Percentiles rank a stretch among this genome's conserved stretches.
Evolutionary conservation across 2,329 filamentous ascomycete species (phyloP).

Genomic region (Thelonectria olida): DNA sequence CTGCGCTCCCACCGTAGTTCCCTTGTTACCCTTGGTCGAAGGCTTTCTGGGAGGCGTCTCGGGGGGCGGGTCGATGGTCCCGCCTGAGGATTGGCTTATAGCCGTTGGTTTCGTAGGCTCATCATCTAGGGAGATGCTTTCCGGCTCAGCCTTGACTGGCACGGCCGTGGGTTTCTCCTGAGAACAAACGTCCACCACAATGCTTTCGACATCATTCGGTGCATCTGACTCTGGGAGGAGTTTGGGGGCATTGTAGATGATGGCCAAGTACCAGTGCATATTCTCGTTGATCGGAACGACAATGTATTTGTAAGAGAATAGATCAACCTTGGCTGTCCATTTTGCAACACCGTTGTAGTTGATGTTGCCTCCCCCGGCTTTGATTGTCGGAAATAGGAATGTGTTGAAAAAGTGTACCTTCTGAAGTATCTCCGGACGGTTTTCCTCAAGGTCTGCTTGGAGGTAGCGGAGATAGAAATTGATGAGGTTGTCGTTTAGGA

Average conservation of each 20-base stretch:
- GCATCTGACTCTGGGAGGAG: slow-evolving; percentile 52
- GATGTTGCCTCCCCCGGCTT: slow-evolving; percentile 68
- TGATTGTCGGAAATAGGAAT: slow-evolving; percentile 87
- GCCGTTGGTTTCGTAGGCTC: slow-evolving; percentile 18
- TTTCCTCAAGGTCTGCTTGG: slow-evolving; percentile 66
- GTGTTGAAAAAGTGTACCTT: slow-evolving; percentile 91
- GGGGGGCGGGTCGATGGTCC: neutral
- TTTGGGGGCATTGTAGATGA: slow-evolving; percentile 87
- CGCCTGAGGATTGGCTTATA: slow-evolving; percentile 11
- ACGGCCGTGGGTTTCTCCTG: slow-evolving; percentile 16
- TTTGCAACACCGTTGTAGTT: slow-evolving; percentile 86
- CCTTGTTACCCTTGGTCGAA: slow-evolving; percentile 22
- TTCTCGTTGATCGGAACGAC: slow-evolving; percentile 91
- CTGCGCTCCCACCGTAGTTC: slow-evolving; percentile 28
- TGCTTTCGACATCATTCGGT: slow-evolving; percentile 18
- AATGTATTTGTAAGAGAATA: slow-evolving; percentile 88
- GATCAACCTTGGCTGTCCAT: slow-evolving; percentile 87
- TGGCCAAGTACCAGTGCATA: slow-evolving; percentile 91
- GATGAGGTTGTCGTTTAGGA: slow-evolving; percentile 92
- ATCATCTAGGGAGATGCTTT: slow-evolving; percentile 38
- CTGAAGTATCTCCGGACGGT: slow-evolving; percentile 63
- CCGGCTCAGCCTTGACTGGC: slow-evolving; percentile 30
- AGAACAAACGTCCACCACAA: slow-evolving; percentile 24
- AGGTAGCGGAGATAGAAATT: slow-evolving; percentile 85
- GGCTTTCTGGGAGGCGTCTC: slow-evolving; percentile 1